Evolutionary conservation across 1,284 basidiomycete species (phyloP), one percentile per base, ranked within the genome.

Genomic region (Ceratobasidium sp.): DNA sequence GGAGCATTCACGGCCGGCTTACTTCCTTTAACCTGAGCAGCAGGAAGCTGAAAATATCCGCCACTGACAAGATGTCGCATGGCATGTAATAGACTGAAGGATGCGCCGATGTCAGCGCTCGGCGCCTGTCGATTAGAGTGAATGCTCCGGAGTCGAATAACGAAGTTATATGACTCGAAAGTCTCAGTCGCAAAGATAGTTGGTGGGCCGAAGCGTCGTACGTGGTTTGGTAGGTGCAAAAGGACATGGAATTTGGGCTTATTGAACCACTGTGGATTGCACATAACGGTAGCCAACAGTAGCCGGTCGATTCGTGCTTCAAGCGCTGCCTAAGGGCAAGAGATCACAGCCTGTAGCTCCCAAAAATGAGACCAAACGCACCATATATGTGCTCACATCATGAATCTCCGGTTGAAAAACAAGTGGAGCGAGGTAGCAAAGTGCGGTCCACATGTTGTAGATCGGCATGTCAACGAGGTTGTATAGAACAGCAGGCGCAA

Each of bases 91-190:
- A 56, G 54, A n/a, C 54, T 56, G 20, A 56, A 56, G 17, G 54
- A 56, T 7, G 54, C 54, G 7, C 54, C 54, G n/a, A 56, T 56
- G 20, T n/a, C 54, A 56, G 54, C 54, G 26, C 57, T 59, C 2
- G 57, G 57, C 5, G 57, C 57, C 5, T 59, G 57, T 6, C 84
- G 82, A 79, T 89, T 89, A 0, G 83, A 84, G 52, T 87, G 84
- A 0, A 89, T 80, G 78, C 87, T 88, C 15, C 82, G 82, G 0
- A 82, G 76, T 0, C 85, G 83, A 7, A 89, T 87, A 6, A 89
- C 82, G 1, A 84, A 84, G 82, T 89, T 89, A 82, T 84, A 88
- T 0, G 85, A 87, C 79, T 89, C 87, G 78, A 88, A 89, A 0
- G 78, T 82, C 69, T 89, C 87, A 0, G 87, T 88, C 15, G 81